These are phyloP conservation scores for Adansonia digitata DNA, from an alignment of 345 rosid genomes.

Conservation along the genomic window DNA sequence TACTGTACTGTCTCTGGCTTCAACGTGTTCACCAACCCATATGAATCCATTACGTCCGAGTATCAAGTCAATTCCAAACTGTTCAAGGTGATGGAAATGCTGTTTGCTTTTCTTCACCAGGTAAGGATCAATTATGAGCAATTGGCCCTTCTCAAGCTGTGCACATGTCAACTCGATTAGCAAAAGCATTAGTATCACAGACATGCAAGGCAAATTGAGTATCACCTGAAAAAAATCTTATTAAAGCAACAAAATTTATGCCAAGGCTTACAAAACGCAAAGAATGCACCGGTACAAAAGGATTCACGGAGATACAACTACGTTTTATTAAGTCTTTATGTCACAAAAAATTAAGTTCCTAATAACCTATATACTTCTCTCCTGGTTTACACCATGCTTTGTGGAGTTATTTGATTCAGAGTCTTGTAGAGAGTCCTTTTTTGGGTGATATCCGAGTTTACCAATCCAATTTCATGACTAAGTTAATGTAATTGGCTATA, in stretches of 20 bases:
- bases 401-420: neutral
- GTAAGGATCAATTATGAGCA: slow-evolving; percentile 68
- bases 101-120: slow-evolving; percentile 78
- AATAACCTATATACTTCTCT: neutral
- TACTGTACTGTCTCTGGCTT: slow-evolving; percentile 48
- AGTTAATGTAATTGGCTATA: neutral
- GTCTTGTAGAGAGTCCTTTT: neutral
- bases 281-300: neutral
- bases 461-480: neutral
- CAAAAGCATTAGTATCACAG: neutral
- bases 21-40: slow-evolving; percentile 88
- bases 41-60: slow-evolving; percentile 87
- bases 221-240: neutral
- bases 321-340: neutral
- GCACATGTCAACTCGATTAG: neutral
- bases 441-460: neutral
- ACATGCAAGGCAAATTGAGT: neutral
- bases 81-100: slow-evolving; percentile 72
- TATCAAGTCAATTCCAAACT: slow-evolving; percentile 68
- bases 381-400: neutral
- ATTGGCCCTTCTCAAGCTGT: slow-evolving; percentile 88
- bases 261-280: neutral
- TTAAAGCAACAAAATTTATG: neutral
- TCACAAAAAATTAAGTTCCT: neutral
- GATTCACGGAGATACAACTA: neutral